Conservation (phyloP, 257 asterid genomes). For the Mentha longifolia region DNA sequence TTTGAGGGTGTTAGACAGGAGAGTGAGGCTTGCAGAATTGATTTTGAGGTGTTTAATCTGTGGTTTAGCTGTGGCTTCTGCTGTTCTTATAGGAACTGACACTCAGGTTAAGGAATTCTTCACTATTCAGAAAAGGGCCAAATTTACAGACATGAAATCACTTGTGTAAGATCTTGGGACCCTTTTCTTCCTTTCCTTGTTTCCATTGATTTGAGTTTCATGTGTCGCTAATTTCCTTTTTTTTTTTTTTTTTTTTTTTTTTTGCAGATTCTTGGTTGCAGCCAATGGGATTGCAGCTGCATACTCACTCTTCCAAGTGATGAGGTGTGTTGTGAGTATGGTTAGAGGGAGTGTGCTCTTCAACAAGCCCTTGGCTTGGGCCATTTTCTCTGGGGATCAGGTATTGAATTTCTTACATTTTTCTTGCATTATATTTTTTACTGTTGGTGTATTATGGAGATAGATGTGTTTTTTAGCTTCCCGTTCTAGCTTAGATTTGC, state of each 20-base stretch:
- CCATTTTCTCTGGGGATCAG: slow-evolving; percentile 98
- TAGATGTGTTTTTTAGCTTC: not conserved
- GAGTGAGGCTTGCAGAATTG: slow-evolving; percentile 73
- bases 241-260: not conserved
- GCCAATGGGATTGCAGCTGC: slow-evolving; percentile 86
- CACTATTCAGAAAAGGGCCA: slow-evolving; percentile 79
- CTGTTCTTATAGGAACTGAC: slow-evolving; percentile 78
- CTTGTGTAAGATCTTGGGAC: slow-evolving; percentile 65
- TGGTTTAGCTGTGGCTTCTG: slow-evolving; percentile 66
- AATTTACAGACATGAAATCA: slow-evolving; percentile 91
- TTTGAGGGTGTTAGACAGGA: slow-evolving; percentile 70
- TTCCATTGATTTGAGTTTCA: not conserved
- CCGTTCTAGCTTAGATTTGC: not conserved
- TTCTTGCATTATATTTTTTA: not conserved
- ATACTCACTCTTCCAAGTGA: slow-evolving; percentile 73
- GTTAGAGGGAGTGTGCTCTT: slow-evolving; percentile 79
- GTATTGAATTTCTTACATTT: slow-evolving; percentile 35
- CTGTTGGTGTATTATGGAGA: slow-evolving; percentile 16
- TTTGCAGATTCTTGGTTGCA: slow-evolving; percentile 77
- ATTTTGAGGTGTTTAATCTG: slow-evolving; percentile 70
- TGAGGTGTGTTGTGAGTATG: slow-evolving; percentile 85
- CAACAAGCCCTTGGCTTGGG: slow-evolving; percentile 96
- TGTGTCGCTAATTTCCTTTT: not conserved
- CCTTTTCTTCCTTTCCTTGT: not conserved
- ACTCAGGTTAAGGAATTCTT: slow-evolving; percentile 83